Percentiles rank a stretch among this genome's conserved stretches.
Conservation (phyloP, 2,329 filamentous ascomycete genomes). For the Monosporascus cannonballus region DNA sequence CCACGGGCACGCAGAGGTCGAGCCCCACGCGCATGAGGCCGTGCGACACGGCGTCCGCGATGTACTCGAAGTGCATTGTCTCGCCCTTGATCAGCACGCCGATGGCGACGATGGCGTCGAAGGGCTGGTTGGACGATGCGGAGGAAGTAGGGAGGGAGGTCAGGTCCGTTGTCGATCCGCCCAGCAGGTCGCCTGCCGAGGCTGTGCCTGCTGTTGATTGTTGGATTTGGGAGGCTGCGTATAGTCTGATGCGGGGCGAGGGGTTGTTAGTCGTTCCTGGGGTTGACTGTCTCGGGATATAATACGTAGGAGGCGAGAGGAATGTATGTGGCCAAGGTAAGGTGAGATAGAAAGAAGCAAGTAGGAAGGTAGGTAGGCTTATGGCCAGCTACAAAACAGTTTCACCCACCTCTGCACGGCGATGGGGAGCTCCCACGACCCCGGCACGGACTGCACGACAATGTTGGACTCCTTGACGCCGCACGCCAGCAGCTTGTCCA, state of each 20-base stretch:
- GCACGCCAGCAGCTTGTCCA: slow-evolving; percentile 66
- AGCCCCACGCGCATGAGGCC: slow-evolving; percentile 93
- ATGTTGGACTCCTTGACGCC: slow-evolving; percentile 89
- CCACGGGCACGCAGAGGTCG: slow-evolving; percentile 79
- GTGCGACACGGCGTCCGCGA: slow-evolving; percentile 82
- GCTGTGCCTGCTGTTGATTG: slow-evolving; percentile 57
- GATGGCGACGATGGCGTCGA: slow-evolving; percentile 92
- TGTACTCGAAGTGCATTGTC: slow-evolving; percentile 99
- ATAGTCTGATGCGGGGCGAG: slow-evolving; percentile 50
- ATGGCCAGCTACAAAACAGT: too few relatives aligned
- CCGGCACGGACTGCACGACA: slow-evolving; percentile 81
- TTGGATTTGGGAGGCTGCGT: slow-evolving; percentile 81
- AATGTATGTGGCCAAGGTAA: too few relatives aligned
- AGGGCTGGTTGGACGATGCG: slow-evolving; percentile 47
- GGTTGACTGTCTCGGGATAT: too few relatives aligned
- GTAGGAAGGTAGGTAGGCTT: too few relatives aligned
- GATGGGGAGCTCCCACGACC: slow-evolving; percentile 90
- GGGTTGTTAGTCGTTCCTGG: neutral
- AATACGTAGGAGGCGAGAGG: too few relatives aligned
- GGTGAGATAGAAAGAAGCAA: slow-evolving; percentile 2
- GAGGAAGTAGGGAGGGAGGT: slow-evolving; percentile 37
- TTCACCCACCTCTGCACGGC: slow-evolving; percentile 70
- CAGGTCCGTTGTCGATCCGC: slow-evolving; percentile 62
- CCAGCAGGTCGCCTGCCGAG: slow-evolving; percentile 71
- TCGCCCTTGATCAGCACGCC: slow-evolving; percentile 97